These are phyloP conservation scores for Takakia lepidozioides DNA, from an alignment of 225 moss, liverwort and hornwort species.

Conservation along the genomic window DNA sequence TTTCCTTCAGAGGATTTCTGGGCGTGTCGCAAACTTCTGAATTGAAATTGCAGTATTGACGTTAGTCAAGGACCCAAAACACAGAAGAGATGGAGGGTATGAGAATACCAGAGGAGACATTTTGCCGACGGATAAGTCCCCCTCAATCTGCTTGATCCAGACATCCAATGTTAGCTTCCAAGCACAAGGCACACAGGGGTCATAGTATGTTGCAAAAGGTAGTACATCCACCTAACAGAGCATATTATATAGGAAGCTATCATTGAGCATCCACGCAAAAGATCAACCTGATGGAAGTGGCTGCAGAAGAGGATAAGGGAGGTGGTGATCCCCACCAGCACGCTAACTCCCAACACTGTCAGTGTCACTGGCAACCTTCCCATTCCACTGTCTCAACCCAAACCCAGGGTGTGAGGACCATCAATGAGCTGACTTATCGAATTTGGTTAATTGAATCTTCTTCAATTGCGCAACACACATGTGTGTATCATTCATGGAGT, in stretches of 20 bases:
- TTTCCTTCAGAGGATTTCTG: no score
- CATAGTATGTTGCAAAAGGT: not conserved
- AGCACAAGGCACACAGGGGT: no score
- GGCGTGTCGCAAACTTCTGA: no score
- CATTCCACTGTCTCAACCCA: slow-evolving; percentile 40
- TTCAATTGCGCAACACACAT: no score
- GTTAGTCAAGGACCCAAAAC: no score
- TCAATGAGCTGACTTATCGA: no score
- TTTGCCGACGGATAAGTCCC: slow-evolving; percentile 68
- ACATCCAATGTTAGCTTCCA: slow-evolving; percentile 1
- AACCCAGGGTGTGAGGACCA: no score
- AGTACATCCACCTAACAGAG: not conserved
- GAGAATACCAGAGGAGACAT: slow-evolving; percentile 72
- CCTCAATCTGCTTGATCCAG: slow-evolving; percentile 57
- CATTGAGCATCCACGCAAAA: no score
- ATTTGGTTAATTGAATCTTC: no score
- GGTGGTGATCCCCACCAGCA: slow-evolving; percentile 85
- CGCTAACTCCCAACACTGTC: slow-evolving; percentile 62
- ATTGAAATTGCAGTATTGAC: no score
- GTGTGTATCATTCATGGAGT: no score
- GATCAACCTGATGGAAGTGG: slow-evolving; percentile 99
- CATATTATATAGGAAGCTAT: not conserved
- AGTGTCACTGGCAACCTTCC: slow-evolving; percentile 50
- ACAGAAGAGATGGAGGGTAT: slow-evolving; percentile 2
- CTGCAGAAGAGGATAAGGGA: slow-evolving; percentile 91